phyloP scores from a whole-genome alignment of 2,329 filamentous ascomycete species.

The Aureobasidium subglaciale region DNA sequence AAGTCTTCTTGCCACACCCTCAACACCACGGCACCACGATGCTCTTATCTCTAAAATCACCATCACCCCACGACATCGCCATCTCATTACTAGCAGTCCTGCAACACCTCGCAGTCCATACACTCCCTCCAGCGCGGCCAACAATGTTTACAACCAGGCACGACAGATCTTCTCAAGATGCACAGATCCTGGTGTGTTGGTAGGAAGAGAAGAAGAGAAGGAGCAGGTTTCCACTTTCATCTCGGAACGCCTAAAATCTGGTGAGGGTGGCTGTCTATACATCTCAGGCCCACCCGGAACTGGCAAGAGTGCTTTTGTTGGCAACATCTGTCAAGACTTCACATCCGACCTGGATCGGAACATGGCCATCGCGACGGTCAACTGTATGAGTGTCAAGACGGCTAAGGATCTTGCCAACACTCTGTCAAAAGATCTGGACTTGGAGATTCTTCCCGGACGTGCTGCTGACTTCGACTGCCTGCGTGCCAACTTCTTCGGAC shows the following conservation, averaged over 20 bases:
- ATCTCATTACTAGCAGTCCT: slow-evolving; percentile 67
- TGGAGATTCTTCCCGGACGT: slow-evolving; percentile 53
- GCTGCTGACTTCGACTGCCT: slow-evolving; percentile 62
- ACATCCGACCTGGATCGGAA: slow-evolving; percentile 40
- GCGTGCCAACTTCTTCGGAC: slow-evolving; percentile 59
- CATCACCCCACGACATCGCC: slow-evolving; percentile 74
- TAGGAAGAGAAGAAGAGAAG: slow-evolving; percentile 67
- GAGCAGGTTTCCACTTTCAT: slow-evolving; percentile 65
- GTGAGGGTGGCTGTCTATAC: slow-evolving; percentile 75
- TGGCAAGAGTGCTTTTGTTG: slow-evolving; percentile 90
- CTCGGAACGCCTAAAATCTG: slow-evolving; percentile 51
- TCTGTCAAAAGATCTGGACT: slow-evolving; percentile 61
- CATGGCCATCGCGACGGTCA: slow-evolving; percentile 72
- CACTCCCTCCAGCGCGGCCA: slow-evolving; percentile 57
- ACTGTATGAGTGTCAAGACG: slow-evolving; percentile 94
- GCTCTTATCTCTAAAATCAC: slow-evolving; percentile 61
- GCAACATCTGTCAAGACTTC: slow-evolving; percentile 63
- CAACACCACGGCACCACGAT: slow-evolving; percentile 68
- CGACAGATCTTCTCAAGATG: slow-evolving; percentile 81
- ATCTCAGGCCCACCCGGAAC: slow-evolving; percentile 94
- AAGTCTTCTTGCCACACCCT: slow-evolving; percentile 44
- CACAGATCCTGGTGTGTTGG: slow-evolving; percentile 63
- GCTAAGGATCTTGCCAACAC: slow-evolving; percentile 79
- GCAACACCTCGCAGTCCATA: slow-evolving; percentile 73
- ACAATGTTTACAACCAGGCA: slow-evolving; percentile 79